These are phyloP conservation scores for Modicella reniformis DNA, from an alignment of 371 early-diverging fungal genomes.

Conservation along the genomic window DNA sequence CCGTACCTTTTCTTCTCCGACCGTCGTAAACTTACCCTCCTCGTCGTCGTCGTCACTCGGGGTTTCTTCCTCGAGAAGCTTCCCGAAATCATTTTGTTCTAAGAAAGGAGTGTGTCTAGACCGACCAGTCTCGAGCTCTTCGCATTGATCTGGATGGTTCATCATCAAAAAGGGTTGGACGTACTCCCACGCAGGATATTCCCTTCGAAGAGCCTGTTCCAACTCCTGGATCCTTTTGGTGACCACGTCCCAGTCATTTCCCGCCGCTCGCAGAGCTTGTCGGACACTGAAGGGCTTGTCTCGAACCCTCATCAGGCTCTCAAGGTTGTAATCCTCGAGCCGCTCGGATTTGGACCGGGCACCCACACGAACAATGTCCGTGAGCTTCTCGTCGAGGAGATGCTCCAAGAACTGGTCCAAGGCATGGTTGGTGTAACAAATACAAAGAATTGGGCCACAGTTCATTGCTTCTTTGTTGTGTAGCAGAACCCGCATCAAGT, in stretches of 20 bases:
- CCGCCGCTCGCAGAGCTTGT: slow-evolving; percentile 4
- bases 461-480: slow-evolving; percentile 36
- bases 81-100: too few species aligned
- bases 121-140: neutral
- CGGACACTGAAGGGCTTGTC: slow-evolving; percentile 22
- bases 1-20: neutral
- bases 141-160: slow-evolving; percentile 6
- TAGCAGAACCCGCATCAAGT: slow-evolving; percentile 56
- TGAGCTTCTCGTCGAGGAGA: slow-evolving; percentile 43
- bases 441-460: slow-evolving; percentile 58
- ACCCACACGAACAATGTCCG: slow-evolving; percentile 58
- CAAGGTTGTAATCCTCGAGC: slow-evolving; percentile 42
- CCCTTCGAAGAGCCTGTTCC: slow-evolving; percentile 12
- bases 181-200: slow-evolving; percentile 23
- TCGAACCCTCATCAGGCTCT: slow-evolving; percentile 10
- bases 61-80: neutral
- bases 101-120: neutral
- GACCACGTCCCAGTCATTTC: neutral
- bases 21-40: neutral
- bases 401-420: slow-evolving; percentile 64
- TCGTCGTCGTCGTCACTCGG: neutral
- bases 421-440: slow-evolving; percentile 68
- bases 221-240: slow-evolving; percentile 9
- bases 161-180: slow-evolving; percentile 9
- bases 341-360: slow-evolving; percentile 46